Evolutionary conservation across 192 early-diverging fungal species (phyloP), one percentile per base, ranked within the genome.

Genomic region (Diversispora eburnea): DNA sequence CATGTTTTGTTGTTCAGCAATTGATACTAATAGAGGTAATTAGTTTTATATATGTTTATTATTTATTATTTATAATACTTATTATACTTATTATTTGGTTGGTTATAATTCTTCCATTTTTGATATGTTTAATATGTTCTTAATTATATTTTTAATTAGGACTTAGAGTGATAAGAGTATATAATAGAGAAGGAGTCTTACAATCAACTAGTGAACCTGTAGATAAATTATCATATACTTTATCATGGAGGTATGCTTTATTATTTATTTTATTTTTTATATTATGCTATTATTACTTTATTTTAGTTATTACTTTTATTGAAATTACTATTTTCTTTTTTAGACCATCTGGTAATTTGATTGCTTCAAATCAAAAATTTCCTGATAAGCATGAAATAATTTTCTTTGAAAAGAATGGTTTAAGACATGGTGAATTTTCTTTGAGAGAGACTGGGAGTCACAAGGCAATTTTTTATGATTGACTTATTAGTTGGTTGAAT

Each of bases 331-430:
- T 33, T 33, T 8, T 63, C 41, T 63, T 61, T 17, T 49, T 17
- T 61, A 85, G 90, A 72, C 94, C 95, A 19, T 88, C 87, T 8
- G 95, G 91, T 42, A 93, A 91, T 74, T 79, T 95, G 76, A 94
- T 95, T 42, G 90, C 91, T 6, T 86, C 92, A 3, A 93, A 85
- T 46, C 92, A 95, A 77, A 78, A 85, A 56, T 82, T 91, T 48
- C 88, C 90, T 39, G 86, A 94, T 67, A 83, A 88, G 7, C 94
- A 96, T 57, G 90, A 95, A 45, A 87, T 99, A 55, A 88, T 93
- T 7, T 99, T 98, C 67, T 95, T 95, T 66, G 97, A 99, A 83
- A 86, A 87, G 57, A 99, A 99, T 72, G 97, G 97, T 8, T 81
- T 98, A 52, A 85, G 93, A 13, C 97, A 97, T 78, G 94, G 95